phyloP scores from a whole-genome alignment of 179 eudicot genomes.

The Gypsophila paniculata region DNA sequence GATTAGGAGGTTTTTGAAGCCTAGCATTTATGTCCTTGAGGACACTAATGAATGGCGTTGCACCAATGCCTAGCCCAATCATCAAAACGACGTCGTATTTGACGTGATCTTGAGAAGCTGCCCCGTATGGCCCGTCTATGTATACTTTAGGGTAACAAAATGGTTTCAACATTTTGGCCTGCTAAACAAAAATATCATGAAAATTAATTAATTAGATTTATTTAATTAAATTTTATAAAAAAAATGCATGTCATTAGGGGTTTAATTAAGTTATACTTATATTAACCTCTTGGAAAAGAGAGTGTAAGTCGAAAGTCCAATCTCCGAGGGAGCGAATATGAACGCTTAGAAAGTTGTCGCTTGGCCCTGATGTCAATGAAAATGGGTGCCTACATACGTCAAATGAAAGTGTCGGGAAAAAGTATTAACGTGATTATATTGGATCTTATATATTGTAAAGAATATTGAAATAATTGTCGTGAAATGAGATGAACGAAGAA shows the following conservation, averaged over 20 bases:
- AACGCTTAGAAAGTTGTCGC: conserved; percentile 31
- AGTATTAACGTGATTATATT: too few species aligned
- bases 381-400: conserved; percentile 40
- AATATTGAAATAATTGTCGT: too few species aligned
- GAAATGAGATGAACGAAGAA: too few species aligned
- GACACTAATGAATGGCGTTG: conserved; percentile 41
- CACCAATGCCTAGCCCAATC: conserved; percentile 40
- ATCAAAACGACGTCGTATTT: conserved; percentile 33
- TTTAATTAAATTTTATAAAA: too few species aligned
- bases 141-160: conserved; percentile 29
- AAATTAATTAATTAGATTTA: too few species aligned
- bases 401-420: too few species aligned
- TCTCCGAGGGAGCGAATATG: conserved; percentile 35
- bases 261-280: neutral
- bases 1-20: conserved; percentile 22
- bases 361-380: conserved; percentile 40
- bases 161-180: conserved; percentile 26
- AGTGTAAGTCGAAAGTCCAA: conserved; percentile 31
- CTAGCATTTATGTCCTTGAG: conserved; percentile 28
- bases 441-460: too few species aligned
- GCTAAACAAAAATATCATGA: neutral
- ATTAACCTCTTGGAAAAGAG: conserved; percentile 28
- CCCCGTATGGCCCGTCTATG: conserved; percentile 41
- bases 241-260: neutral
- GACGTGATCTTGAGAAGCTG: conserved; percentile 40